Conservation (phyloP, 768 basidiomycete genomes). For the Lactarius hengduanensis region DNA sequence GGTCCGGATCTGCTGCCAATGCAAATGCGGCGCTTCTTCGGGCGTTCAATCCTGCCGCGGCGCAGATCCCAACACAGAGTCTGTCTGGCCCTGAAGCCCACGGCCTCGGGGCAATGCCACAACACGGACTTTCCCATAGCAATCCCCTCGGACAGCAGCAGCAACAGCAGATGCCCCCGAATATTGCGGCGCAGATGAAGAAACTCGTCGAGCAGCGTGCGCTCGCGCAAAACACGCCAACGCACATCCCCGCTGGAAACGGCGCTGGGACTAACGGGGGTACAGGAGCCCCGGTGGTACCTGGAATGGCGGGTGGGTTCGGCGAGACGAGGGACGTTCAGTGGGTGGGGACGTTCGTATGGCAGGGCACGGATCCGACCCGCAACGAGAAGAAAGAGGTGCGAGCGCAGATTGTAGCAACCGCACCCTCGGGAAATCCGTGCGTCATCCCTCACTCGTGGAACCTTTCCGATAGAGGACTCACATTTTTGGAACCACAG, state of each 20-base stretch:
- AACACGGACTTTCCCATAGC: constrained; percentile 10
- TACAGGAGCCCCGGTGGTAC: background rate
- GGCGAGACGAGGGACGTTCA: background rate
- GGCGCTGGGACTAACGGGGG: constrained; percentile 2
- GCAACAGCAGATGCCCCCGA: constrained; percentile 6
- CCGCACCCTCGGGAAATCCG: constrained; percentile 16
- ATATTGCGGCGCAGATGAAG: constrained; percentile 25
- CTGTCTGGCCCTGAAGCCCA: constrained; percentile 5
- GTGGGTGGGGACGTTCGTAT: constrained; percentile 24
- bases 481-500: constrained; percentile 2
- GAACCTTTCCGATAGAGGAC: background rate
- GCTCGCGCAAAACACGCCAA: constrained; percentile 10
- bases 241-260: background rate
- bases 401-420: constrained; percentile 24
- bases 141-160: constrained; percentile 10
- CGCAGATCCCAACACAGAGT: constrained; percentile 16
- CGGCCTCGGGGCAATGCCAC: background rate
- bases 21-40: constrained; percentile 13
- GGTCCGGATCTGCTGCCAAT: constrained; percentile 4
- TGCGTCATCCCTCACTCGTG: constrained; percentile 2
- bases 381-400: constrained; percentile 28
- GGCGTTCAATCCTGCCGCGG: constrained; percentile 8
- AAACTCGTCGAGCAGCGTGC: constrained; percentile 24
- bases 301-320: background rate
- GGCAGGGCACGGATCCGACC: constrained; percentile 25